Base-by-base conservation (phyloP, 2,329 filamentous ascomycete genomes). In the Beauveria pseudobassiana region DNA sequence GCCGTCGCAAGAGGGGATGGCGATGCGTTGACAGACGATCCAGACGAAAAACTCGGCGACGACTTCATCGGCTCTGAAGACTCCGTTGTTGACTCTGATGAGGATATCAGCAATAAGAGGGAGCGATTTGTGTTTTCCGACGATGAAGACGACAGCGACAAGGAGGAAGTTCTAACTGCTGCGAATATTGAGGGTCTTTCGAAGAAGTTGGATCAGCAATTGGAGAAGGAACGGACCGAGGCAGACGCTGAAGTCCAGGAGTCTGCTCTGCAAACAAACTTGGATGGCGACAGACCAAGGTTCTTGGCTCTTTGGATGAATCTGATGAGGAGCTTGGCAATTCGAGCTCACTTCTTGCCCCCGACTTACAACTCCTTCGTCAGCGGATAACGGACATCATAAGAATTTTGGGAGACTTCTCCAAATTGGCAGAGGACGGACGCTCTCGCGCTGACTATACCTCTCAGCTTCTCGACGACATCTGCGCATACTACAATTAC, bases 401-500 rank as follows among this genome's bases (percentile, higher is more conserved):
- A 67, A 89, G 95, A 65, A 89, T 98, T 38, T 80, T 99, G 43
- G 91, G 93, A 68, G 91, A 96, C 74, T 93, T 98, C 73, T 81
- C 88, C 64, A 91, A 90, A 54, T 80, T 97, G 14, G 85, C 87
- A 26, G 90, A 96, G 73, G 84, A 89, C 45, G 89, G 87, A 34
- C 86, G 90, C 67, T 96, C 91, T 62, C 85, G 95, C 68, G 85
- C 89, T 57, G 95, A 98, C 72, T 98, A 99, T 75, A 91, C 90
- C 16, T 80, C 86, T 24, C 90, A 96, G 74, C 81, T 99, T 61
- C 77, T 98, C 64, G 90, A 91, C 76, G 95, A 99, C 71, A 90
- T 98, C 63, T 97, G 92, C 78, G 86, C 89, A 61, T 99, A 99
- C 81, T 99, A 99, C 73, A 93, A 93, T 63, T 99, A 99, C 80